A percentile compares a stretch with the other conserved stretches of the same genome.
These are phyloP conservation scores for Wickerhamomyces queroliae DNA, from an alignment of 805 yeast species.

Conservation along the genomic window DNA sequence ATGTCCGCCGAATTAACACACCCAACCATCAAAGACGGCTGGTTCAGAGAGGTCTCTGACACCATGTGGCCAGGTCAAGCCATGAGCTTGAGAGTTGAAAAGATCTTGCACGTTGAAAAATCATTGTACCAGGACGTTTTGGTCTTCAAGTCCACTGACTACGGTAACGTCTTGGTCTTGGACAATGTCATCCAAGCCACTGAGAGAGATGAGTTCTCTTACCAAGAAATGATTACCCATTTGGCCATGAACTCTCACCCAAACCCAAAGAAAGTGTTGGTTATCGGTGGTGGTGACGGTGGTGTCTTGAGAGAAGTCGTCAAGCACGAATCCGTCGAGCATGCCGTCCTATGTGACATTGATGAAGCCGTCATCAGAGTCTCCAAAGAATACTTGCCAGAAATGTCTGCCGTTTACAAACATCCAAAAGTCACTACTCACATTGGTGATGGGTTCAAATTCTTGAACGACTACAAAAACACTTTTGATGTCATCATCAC, in stretches of 20 bases:
- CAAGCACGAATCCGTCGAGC: conserved; percentile 81
- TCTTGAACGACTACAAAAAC: conserved; percentile 76
- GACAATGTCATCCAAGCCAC: conserved; percentile 96
- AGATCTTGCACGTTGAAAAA: conserved; percentile 77
- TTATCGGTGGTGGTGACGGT: conserved; percentile 99
- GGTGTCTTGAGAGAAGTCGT: conserved; percentile 95
- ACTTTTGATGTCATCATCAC: conserved; percentile 93
- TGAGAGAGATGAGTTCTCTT: conserved; percentile 95
- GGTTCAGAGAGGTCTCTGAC: conserved; percentile 94
- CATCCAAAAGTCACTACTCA: conserved; percentile 89
- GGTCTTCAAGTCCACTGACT: conserved; percentile 87
- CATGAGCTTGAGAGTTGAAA: conserved; percentile 82
- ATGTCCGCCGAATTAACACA: conserved; percentile 33
- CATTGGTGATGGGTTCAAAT: conserved; percentile 97
- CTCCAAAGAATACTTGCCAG: conserved; percentile 83
- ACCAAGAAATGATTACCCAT: conserved; percentile 98
- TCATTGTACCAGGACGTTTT: conserved; percentile 91
- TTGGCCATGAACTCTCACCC: conserved; percentile 91
- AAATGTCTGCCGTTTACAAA: conserved; percentile 74
- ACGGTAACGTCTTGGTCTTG: conserved; percentile 91
- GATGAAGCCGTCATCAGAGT: conserved; percentile 89
- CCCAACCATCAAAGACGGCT: conserved; percentile 63
- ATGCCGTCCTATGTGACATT: conserved; percentile 89
- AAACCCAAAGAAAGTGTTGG: conserved; percentile 88
- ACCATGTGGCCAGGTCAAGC: conserved; percentile 99